Evolutionary conservation across 345 rosid species (phyloP), one percentile per base, ranked within the genome.

Genomic region (Viola odorata): DNA sequence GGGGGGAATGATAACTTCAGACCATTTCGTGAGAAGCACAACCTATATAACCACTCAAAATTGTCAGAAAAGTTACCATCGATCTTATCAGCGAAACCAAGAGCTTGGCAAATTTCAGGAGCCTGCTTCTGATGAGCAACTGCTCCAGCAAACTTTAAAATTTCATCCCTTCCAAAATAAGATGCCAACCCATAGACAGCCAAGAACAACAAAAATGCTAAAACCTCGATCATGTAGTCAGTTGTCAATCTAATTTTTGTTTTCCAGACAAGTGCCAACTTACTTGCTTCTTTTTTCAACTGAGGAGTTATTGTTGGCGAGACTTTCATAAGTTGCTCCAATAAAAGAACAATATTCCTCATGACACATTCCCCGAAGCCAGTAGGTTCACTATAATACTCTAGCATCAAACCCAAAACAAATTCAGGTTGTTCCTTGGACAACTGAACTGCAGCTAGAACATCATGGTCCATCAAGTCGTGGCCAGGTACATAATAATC

Each of bases 201-300:
- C 54, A 78, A 49, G 70, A 83, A 65, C 65, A 51, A 74, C 71
- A 83, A 51, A 65, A 83, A 74, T 40, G 66, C 62, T 41, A 77
- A 49, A 12, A 74, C 60, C 49, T 75, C 80, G 39, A 52, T 39
- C 38, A 41, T 58, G 37, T 76, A 55, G 44, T n/a, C n/a, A n/a
- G 67, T 50, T 12, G 23, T 58, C 37, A 5, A 15, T 58, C 55
- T 60, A 73, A 81, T 6, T 57, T 68, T 66, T 14, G 41, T 37
- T 70, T 66, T 77, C 82, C 83, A 84, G 51, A 23, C 51, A 40
- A 37, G 15, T 5, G 83, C 81, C 6, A 77, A 63, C 40, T 45
- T 60, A 48, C 17, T 58, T 13, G 80, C 71, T 47, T 63, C 77
- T 40, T 37, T 58, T 50, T 63, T 63, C 47, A 78, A 68, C 12